Evolutionary conservation across 371 early-diverging fungal species (phyloP), one percentile per base, ranked within the genome.

Genomic region (Dentiscutata heterogama): DNA sequence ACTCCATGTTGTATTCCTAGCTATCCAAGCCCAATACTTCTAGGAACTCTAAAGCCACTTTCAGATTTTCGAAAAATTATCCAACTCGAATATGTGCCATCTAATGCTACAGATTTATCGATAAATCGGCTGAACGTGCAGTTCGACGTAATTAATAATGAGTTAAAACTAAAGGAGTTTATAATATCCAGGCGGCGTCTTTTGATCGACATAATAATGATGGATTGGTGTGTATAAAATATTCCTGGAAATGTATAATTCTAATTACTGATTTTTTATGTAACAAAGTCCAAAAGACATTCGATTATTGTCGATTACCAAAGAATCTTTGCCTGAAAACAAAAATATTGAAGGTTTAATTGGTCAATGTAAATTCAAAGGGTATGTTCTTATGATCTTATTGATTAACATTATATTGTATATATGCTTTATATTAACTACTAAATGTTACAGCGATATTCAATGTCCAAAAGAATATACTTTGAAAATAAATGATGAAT

Each of bases 21-120:
- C 29, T 78, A 78, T 31, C 67, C 78, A 7, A 10, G 65, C 20
- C 7, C 29, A 61, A 31, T 46, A 42, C 46, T 78, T 29, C 31
- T 78, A 22, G 51, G 18, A 63, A 16, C 31, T 7, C 46, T 78
- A 4, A 53, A 51, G 14, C 14, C 11, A 14, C 39, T 76, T 31
- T n/a, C 25, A 4, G 29, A 35, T 25, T 27, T 25, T 51, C 58
- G 42, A 78, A 63, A 39, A 65, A 42, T 20, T 53, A 51, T 78
- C 50, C 63, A 78, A 51, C 65, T 78, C 10, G 78, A 78, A 22
- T 78, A 78, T 18, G 3, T 50, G 29, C 63, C 65, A 46, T 78
- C 53, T 6, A 29, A 46, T 60, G 50, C 64, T 46, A 51, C 65
- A 14, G 20, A 78, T 46, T 1, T n/a, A 51, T 27, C 63, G 13